Conservation (phyloP, 805 yeast species). For the Monosporozyma yasuniensis region DNA sequence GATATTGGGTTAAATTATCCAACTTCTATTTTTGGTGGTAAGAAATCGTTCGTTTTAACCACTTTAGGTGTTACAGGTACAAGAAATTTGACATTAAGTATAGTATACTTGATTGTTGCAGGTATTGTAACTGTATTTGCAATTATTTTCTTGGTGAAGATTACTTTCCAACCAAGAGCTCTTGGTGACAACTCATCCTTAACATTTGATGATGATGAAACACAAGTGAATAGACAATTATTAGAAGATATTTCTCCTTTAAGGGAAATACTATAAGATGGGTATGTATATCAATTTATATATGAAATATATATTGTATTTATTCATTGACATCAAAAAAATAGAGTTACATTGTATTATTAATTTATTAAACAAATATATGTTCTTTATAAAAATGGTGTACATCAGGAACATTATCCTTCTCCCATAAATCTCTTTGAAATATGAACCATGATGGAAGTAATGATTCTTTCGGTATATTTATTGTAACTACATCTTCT, state of each 20-base stretch:
- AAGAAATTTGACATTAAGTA: constrained; percentile 72
- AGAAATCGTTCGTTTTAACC: constrained; percentile 71
- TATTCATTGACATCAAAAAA: neutral
- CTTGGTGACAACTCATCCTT: constrained; percentile 72
- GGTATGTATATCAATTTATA: neutral
- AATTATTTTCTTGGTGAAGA: constrained; percentile 67
- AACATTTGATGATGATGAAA: constrained; percentile 30
- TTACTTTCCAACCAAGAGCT: constrained; percentile 74
- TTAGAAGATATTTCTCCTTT: constrained; percentile 7
- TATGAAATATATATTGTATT: neutral
- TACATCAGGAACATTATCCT: constrained; percentile 29
- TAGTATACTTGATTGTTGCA: constrained; percentile 79
- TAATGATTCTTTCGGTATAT: constrained; percentile 51
- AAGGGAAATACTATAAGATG: constrained; percentile 15
- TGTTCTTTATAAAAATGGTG: constrained; percentile 29
- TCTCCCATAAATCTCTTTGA: constrained; percentile 62
- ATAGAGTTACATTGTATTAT: too few relatives aligned
- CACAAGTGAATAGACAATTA: constrained; percentile 3
- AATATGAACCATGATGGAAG: constrained; percentile 70
- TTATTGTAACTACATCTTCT: constrained; percentile 20
- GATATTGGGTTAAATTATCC: constrained; percentile 73
- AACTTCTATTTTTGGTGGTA: constrained; percentile 76
- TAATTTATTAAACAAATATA: constrained; percentile 18
- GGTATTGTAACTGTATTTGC: constrained; percentile 66
- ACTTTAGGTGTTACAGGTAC: constrained; percentile 85